phyloP scores from a whole-genome alignment of 306 rosid species.

The Quercus glauca region DNA sequence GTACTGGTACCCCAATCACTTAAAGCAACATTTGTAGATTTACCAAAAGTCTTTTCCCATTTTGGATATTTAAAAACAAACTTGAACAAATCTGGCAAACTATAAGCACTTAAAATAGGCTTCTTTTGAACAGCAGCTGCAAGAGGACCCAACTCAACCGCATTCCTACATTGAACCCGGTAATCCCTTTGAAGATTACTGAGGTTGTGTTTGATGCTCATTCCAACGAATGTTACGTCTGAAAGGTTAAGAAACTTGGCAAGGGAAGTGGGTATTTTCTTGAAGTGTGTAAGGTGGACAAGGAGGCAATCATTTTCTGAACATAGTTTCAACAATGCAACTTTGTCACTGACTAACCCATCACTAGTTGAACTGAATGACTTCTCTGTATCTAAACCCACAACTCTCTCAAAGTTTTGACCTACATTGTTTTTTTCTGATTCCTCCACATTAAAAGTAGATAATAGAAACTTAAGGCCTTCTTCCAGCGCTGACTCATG shows the following conservation, averaged over 20 bases:
- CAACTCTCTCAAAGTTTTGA: not conserved
- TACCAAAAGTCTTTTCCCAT: not conserved
- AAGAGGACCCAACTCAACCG: not conserved
- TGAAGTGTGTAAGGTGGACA: not conserved
- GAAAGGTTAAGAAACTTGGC: not conserved
- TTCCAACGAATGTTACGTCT: not conserved
- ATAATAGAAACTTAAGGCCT: not conserved
- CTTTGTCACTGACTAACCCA: no score
- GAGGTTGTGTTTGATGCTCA: not conserved
- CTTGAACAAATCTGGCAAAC: not conserved
- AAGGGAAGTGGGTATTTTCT: not conserved
- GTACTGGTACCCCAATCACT: not conserved
- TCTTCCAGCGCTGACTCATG: not conserved
- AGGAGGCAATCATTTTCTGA: not conserved
- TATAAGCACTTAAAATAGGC: not conserved
- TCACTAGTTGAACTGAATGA: not conserved
- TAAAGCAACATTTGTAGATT: not conserved
- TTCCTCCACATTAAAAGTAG: not conserved
- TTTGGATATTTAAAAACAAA: not conserved
- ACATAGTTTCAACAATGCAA: no score
- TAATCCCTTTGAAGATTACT: not conserved
- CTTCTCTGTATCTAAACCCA: not conserved
- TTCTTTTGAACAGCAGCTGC: not conserved
- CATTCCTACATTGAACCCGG: not conserved
- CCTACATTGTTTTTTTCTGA: no score